phyloP scores from a whole-genome alignment of 2,329 filamentous ascomycete genomes.

The Coniochaeta sp. region DNA sequence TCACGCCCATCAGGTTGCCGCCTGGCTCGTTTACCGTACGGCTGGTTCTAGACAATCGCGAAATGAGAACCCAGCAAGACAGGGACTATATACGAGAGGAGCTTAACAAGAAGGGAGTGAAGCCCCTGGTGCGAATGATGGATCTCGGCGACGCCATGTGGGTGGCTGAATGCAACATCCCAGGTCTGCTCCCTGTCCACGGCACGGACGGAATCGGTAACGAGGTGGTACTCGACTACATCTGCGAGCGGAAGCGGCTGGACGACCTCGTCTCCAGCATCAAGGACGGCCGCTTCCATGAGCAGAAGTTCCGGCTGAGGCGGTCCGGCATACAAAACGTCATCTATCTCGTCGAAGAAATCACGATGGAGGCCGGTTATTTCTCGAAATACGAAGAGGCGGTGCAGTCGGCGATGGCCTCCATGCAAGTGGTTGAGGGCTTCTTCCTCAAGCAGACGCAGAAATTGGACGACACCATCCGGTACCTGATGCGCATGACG shows the following conservation, averaged over 20 bases:
- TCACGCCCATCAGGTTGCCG: conserved; percentile 54
- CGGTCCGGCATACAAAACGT: conserved; percentile 70
- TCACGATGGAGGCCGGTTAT: conserved; percentile 48
- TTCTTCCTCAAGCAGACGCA: conserved; percentile 73
- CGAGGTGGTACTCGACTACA: conserved; percentile 72
- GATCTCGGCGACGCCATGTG: conserved; percentile 72
- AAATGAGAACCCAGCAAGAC: conserved; percentile 65
- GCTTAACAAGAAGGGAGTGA: conserved; percentile 58
- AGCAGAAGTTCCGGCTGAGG: conserved; percentile 75
- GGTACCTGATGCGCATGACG: conserved; percentile 69
- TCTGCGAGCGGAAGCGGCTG: conserved; percentile 72
- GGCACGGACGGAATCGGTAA: conserved; percentile 52
- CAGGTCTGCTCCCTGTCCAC: conserved; percentile 43
- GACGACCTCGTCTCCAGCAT: conserved; percentile 76
- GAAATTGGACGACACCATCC: conserved; percentile 71
- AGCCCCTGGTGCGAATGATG: conserved; percentile 59
- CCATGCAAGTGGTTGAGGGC: conserved; percentile 70
- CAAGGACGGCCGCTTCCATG: conserved; percentile 74
- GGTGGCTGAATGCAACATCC: conserved; percentile 66
- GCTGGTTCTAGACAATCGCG: conserved; percentile 67
- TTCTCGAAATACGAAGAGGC: conserved; percentile 56
- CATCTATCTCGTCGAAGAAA: conserved; percentile 72
- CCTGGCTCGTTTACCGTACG: conserved; percentile 65
- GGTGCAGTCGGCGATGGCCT: conserved; percentile 66
- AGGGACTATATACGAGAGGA: conserved; percentile 72